Evolutionary conservation across 2,329 filamentous ascomycete genomes (phyloP), one percentile per base, ranked within the genome.

Genomic region (Neurospora sp.): DNA sequence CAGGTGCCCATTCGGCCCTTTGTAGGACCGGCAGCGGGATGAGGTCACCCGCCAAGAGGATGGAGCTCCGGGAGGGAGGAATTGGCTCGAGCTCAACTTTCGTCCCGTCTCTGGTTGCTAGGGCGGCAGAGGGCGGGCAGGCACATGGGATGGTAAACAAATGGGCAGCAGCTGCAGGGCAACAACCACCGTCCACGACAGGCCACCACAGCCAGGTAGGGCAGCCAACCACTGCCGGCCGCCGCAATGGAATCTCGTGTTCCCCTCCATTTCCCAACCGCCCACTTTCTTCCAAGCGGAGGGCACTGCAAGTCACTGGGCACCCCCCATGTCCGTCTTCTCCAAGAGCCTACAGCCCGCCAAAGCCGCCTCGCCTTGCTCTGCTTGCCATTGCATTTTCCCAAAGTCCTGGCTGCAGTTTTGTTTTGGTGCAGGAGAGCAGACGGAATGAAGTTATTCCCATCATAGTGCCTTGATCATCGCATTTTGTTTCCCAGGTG

Each of bases 11-110:
- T 62, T 36, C 52, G 23, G 52, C 62, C 40, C 38, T 46, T 71
- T 38, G 23, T 70, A 70, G 67, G 70, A 46, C 73, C 71, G 71
- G 67, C 68, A 68, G 58, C 19, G 13, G 39, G 66, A 28, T 68
- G 67, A 68, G 67, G 67, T 52, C 43, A 62, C 67, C 40, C 23
- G 46, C 39, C 40, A 58, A 43, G 66, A 62, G 23, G 13, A 58
- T 17, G 6, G 13, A 62, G 23, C 28, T 62, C 42, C 42, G 67
- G 42, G 67, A 52, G 67, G 52, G 52, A 33, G 52, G 23, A 62
- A 7, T 33, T 62, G 52, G 52, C 52, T 62, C 52, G 52, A 62
- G 52, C 52, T 62, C 52, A 62, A 62, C 43, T 52, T 28, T 62
- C 52, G 28, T 62, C 52, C 52, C 52, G 52, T 62, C 52, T 62